These are phyloP conservation scores for Aspergillus affinis DNA, from an alignment of 495 filamentous ascomycete species.

Conservation along the genomic window DNA sequence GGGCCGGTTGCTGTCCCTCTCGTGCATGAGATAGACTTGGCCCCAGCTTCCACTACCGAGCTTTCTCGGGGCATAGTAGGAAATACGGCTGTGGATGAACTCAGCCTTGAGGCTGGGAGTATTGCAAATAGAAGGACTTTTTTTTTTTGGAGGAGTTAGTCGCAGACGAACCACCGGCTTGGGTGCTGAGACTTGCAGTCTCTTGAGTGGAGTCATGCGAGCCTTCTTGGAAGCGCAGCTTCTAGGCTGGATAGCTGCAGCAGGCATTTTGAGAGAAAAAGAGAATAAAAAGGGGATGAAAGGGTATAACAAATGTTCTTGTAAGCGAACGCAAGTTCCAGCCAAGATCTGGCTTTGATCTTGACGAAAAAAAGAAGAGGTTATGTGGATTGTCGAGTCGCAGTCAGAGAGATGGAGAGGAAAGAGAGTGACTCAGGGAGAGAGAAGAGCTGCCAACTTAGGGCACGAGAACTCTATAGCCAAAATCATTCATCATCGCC, in stretches of 20 bases:
- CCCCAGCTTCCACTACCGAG: background rate
- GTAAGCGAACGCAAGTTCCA: background rate
- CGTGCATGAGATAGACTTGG: constrained; percentile 53
- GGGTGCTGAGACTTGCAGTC: background rate
- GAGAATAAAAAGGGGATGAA: background rate
- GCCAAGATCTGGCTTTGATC: background rate
- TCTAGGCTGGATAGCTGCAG: background rate
- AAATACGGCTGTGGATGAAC: background rate
- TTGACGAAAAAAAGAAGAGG: background rate
- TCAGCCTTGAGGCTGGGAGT: background rate
- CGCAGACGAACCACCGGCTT: background rate
- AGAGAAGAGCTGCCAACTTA: background rate
- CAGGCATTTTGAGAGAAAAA: background rate
- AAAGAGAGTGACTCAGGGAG: background rate
- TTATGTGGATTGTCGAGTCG: background rate
- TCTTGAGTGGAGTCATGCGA: background rate
- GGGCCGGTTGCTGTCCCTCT: constrained; percentile 49
- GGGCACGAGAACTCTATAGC: background rate
- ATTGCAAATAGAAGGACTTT: background rate
- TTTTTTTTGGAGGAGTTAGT: background rate
- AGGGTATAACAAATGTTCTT: background rate
- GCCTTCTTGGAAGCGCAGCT: background rate
- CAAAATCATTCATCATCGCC: background rate
- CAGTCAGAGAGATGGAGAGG: background rate
- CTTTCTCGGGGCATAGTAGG: background rate